Base-by-base conservation (phyloP, 1,284 basidiomycete genomes). In the Moniliophthora roreri region DNA sequence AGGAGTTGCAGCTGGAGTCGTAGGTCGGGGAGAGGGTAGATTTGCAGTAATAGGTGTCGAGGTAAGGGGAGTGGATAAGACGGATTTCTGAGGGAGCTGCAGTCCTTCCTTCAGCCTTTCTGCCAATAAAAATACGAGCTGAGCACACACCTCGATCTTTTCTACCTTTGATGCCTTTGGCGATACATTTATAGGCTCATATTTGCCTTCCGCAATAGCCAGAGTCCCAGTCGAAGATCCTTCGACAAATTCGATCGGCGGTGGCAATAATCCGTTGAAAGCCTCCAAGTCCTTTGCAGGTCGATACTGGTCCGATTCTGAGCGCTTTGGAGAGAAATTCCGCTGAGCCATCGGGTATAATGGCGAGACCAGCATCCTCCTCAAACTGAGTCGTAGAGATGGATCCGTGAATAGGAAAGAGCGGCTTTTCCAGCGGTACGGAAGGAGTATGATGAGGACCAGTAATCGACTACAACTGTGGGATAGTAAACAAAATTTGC, bases 231-330 rank as follows among this genome's bases (percentile, higher is more conserved):
- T 82, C 8, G 88, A 90, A 2, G 88, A 91, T 18, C 88, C 89
- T 65, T 91, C 87, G 41, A 91, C 73, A 53, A 91, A 91, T 67
- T 91, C 89, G 51, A 91, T 77, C 15, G 84, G 80, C 9, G 87
- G 85, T 8, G 87, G 85, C 21, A 91, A 76, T 28, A 89, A 76
- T 58, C 76, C 85, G 59, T 87, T 88, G 73, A 90, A 90, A 4
- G 84, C 72, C 52, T 88, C 87, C 54, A 85, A 66, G 64, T 90
- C 85, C 63, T 81, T 84, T 28, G 83, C 77, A 3, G 87, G 87
- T 41, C 81, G 76, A 62, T 81, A 81, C 56, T 81, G 80, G 21
- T 75, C 60, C 50, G 73, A 66, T 63, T 82, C 79, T 41, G 62
- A 60, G 58, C 74, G 71, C 50, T 79, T 74, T 10, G 76, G 68